Evolutionary conservation across 345 rosid species (phyloP), one percentile per base, ranked within the genome.

Genomic region (Bruguiera parviflora): DNA sequence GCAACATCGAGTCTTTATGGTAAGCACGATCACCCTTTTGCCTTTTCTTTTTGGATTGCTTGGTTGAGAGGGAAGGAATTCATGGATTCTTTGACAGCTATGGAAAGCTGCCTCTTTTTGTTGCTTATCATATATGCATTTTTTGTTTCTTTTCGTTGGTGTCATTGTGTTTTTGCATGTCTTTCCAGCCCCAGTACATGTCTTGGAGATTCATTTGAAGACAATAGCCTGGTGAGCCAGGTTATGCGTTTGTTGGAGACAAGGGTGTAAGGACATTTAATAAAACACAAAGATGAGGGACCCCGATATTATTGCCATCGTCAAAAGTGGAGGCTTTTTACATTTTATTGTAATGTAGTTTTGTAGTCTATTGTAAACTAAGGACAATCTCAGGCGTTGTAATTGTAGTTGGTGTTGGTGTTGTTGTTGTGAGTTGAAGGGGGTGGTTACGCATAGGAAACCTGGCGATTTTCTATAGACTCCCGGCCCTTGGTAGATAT

Each of bases 381-480:
- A 49, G 49, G 16, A 43, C 3, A 8, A 22, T 71, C 19, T 43
- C 49, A 55, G 67, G 37, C 18, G 13, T 49, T 70, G 47, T n/a
- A 22, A 53, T 58, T 24, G 52, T 43, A 70, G 64, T 62, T 63
- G 64, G 22, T 43, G 46, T 10, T 39, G 46, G 10, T 32, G 59
- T 33, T 35, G 57, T 75, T 31, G 71, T 66, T 75, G 65, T 53
- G 49, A 70, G 62, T 35, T 79, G 66, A 64, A 65, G 66, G 68
- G 65, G 70, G 78, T 68, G 59, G 71, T 64, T 70, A 76, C 63
- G 59, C 16, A 20, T 27, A 68, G 75, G 71, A 84, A 85, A 76
- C 81, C 92, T 88, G 96, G 97, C 92, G 87, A 80, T 84, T 81
- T 81, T 79, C 75, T 70, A 77, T 73, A 79, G 85, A 68, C 66